Percentiles rank a stretch among this genome's conserved stretches.
These are phyloP conservation scores for Serpula lacrymans DNA, from an alignment of 768 basidiomycete genomes.

Conservation along the genomic window DNA sequence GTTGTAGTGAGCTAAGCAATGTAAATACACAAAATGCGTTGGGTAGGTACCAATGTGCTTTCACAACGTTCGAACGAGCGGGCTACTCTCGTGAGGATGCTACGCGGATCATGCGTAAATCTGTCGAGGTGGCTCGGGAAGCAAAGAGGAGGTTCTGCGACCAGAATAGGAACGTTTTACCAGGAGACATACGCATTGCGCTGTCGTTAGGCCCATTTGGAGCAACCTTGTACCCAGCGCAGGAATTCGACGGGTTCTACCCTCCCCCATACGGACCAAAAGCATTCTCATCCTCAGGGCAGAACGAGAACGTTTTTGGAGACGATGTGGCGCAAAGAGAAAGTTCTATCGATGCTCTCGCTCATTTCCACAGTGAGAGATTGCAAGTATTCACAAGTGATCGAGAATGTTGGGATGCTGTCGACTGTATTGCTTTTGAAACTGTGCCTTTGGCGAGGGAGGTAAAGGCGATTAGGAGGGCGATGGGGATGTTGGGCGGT, in stretches of 20 bases:
- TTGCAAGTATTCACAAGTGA: conserved; percentile 52
- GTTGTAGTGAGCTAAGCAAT: background rate
- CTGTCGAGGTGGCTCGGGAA: conserved; percentile 48
- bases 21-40: background rate
- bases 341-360: conserved; percentile 47
- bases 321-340: conserved; percentile 29
- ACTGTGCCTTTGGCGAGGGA: conserved; percentile 70
- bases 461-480: conserved; percentile 58
- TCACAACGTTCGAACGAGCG: conserved; percentile 47
- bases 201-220: conserved; percentile 77
- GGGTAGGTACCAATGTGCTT: conserved; percentile 64
- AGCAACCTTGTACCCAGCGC: conserved; percentile 58
- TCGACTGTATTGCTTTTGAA: conserved; percentile 75
- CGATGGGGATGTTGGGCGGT: conserved; percentile 42
- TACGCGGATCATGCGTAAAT: conserved; percentile 45
- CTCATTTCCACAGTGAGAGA: conserved; percentile 61
- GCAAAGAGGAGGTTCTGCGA: conserved; percentile 38
- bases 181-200: conserved; percentile 43
- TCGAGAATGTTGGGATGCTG: conserved; percentile 44
- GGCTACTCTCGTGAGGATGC: conserved; percentile 47
- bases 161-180: conserved; percentile 13
- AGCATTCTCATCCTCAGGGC: conserved; percentile 29
- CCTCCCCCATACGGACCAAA: conserved; percentile 73
- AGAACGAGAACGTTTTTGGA: conserved; percentile 43
- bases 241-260: conserved; percentile 74